Evolutionary conservation across 2,329 filamentous ascomycete genomes (phyloP).

Genomic region (Fusarium proliferatum): DNA sequence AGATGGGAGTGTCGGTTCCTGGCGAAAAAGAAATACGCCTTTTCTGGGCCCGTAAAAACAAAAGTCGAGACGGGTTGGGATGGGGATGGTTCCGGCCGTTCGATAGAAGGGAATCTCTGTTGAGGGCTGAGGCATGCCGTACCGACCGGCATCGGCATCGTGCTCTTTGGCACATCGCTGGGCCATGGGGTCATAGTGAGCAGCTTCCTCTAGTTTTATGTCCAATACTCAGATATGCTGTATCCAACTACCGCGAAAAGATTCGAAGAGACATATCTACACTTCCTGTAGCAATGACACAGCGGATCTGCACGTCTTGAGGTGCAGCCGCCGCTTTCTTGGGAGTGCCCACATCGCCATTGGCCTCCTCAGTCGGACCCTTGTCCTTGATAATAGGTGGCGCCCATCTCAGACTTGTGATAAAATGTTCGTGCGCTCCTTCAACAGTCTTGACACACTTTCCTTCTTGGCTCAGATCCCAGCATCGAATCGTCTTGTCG

Average conservation of each 20-base stretch:
- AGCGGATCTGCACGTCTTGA: slow-evolving; percentile 74
- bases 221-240: slow-evolving; percentile 22
- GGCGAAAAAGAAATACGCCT: neutral
- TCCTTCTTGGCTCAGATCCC: slow-evolving; percentile 91
- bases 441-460: slow-evolving; percentile 86
- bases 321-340: slow-evolving; percentile 35
- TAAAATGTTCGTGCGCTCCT: slow-evolving; percentile 84
- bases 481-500: slow-evolving; percentile 92
- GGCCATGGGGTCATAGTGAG: neutral
- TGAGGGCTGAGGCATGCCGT: neutral
- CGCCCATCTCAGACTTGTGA: slow-evolving; percentile 89
- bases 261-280: slow-evolving; percentile 73
- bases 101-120: slow-evolving; percentile 23
- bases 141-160: neutral
- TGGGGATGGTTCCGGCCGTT: slow-evolving; percentile 6
- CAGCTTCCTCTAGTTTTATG: slow-evolving; percentile 17
- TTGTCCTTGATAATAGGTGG: slow-evolving; percentile 57
- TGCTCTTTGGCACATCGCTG: neutral
- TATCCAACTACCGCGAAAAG: slow-evolving; percentile 65
- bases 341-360: slow-evolving; percentile 38
- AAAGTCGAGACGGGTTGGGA: neutral
- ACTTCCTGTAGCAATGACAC: slow-evolving; percentile 87
- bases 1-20: slow-evolving; percentile 11
- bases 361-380: slow-evolving; percentile 22
- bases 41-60: neutral